Conservation (phyloP, 345 rosid genomes). For the Erodium maritimum region DNA sequence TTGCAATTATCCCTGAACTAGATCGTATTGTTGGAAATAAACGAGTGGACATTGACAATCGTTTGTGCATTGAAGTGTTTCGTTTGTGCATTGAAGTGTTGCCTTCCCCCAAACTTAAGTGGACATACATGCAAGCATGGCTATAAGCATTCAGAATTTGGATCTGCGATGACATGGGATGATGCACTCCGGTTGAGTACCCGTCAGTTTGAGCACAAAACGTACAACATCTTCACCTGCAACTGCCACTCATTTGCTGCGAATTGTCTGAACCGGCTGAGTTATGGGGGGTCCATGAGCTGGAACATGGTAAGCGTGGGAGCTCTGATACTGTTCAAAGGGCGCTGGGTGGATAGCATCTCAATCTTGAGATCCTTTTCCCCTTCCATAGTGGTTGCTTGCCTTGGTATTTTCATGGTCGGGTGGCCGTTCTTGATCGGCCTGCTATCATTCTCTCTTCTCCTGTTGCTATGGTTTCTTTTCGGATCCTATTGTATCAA, state of each 20-base stretch:
- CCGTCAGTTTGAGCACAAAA: conserved; percentile 56
- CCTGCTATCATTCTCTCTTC: conserved; percentile 43
- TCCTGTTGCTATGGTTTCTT: conserved; percentile 63
- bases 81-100: conserved; percentile 19
- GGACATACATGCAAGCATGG: conserved; percentile 79
- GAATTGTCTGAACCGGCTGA: conserved; percentile 60
- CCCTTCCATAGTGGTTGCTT: conserved; percentile 51
- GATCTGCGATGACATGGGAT: conserved; percentile 72
- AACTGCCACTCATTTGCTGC: conserved; percentile 83
- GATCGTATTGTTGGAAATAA: too few species aligned
- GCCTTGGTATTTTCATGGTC: conserved; percentile 35
- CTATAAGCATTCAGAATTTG: conserved; percentile 56
- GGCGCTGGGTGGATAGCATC: conserved; percentile 49
- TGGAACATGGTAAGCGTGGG: conserved; percentile 91
- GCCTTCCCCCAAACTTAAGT: conserved; percentile 58
- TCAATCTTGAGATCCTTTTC: conserved; percentile 63
- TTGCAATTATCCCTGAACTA: too few species aligned
- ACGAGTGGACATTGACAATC: conserved; percentile 12
- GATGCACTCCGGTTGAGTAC: conserved; percentile 43
- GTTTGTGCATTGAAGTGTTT: conserved; percentile 19
- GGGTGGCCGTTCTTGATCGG: conserved; percentile 89
- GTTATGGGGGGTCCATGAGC: conserved; percentile 57
- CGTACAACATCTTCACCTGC: conserved; percentile 88
- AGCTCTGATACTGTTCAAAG: conserved; percentile 40
- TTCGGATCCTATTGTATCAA: conserved; percentile 53